Evolutionary conservation across 176 grass and related monocot species (phyloP), one percentile per base, ranked within the genome.

Genomic region (Oryza rufipogon): DNA sequence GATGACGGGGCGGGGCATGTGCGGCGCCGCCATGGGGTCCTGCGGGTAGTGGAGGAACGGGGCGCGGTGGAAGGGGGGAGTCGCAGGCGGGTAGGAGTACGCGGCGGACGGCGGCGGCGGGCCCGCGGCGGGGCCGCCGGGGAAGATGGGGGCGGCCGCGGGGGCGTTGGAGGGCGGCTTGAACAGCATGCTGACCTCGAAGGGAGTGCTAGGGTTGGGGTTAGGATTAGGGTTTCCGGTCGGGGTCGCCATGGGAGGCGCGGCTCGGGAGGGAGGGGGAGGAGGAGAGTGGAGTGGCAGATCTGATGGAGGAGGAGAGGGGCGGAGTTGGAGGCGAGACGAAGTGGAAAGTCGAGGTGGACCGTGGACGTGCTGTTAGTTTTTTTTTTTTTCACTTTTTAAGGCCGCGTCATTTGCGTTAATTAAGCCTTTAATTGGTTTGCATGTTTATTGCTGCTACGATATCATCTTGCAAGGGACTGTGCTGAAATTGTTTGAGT

Each of bases 181-280:
- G 83, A 94, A 92, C 51, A 99, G 91, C 69, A 88, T 90, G 8
- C 77, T 42, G 17, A 91, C 64, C 79, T 96, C 93, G 87, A 91
- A 96, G 63, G 83, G 91, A 56, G 42, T 65, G 9, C 65, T 77
- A 22, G 73, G 11, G 7, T 70, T 58, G 30, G 86, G 36, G 33
- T 87, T 90, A 10, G 90, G 80, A 77, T 90, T 98, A 84, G 93
- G 93, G 83, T 90, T 94, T 77, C 91, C 83, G 71, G 70, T 44
- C 2, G 96, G 96, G 83, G 96, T 84, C 73, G 96, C 96, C 96
- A 99, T 99, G 76, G 26, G 71, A 75, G 82, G 79, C 71, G 70
- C 71, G 70, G 75, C 70, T 64, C 17, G 49, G 45, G 49, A 15
- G 66, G 66, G 34, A 5, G 34, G 84, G 28, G 45, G 82, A 64